Evolutionary conservation across 208 protist species (phyloP), one percentile per base, ranked within the genome.

Genomic region (Vickermania spadyakhi): DNA sequence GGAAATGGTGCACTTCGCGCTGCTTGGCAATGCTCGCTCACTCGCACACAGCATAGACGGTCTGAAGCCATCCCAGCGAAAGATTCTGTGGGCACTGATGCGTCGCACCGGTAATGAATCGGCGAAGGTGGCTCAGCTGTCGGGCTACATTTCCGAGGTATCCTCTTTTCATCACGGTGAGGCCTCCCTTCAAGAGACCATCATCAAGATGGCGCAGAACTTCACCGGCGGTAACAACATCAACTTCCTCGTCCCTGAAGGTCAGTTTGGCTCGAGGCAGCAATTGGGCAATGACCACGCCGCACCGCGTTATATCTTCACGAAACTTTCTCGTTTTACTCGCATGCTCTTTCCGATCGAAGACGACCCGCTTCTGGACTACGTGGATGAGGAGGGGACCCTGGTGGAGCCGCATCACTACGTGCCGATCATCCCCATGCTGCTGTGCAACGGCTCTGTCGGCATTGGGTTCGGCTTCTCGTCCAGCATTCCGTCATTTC

Each of bases 121-220:
- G 25, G 84, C 97, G 0, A 99, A 99, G 76, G 99, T 99, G 13
- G 93, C 97, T 4, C 98, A 99, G 83, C 89, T 99, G 2, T 95
- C 94, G 21, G 99, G 98, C 62, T 98, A 99, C 79, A 91, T 97
- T 42, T 88, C 96, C 22, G 97, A 99, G 75, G 78, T 94, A 22
- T 96, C 94, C 13, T 75, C 97, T 14, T 99, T 99, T 75, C 99
- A 99, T 79, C 99, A 99, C 77, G 99, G 98, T 52, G 99, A 99
- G 77, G 58, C 59, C 31, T 96, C 88, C n/a, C 84, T 99, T 31
- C 81, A 92, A 42, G 75, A 88, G 31, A 99, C 98, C 18, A 99
- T 99, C 42, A 82, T 99, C 41, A 96, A 94, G 62, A 98, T 99
- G 96, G 98, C 99, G 4, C 99, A 99, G 79, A 96, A 97, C 67